These are phyloP conservation scores for Gardenia jasminoides DNA, from an alignment of 257 asterid genomes.

Conservation along the genomic window DNA sequence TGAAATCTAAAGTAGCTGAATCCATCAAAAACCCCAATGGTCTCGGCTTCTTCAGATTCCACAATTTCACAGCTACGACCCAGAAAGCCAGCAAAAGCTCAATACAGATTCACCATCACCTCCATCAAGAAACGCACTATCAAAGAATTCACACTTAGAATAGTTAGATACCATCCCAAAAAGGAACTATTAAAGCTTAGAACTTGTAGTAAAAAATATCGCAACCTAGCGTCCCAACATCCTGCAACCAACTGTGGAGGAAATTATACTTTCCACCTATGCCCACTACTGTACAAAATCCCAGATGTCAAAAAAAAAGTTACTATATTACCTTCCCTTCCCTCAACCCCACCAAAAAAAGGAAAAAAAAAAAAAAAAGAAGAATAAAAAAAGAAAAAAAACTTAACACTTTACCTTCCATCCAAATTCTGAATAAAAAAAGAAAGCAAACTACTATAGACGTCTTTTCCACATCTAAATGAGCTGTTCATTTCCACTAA, in stretches of 20 bases:
- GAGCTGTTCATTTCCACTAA: constrained; percentile 31
- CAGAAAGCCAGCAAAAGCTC: constrained; percentile 7
- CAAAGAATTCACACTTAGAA: constrained; percentile 4
- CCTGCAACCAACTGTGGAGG: constrained; percentile 20
- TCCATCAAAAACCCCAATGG: constrained; percentile 1
- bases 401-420: constrained; percentile 15
- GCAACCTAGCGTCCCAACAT: constrained; percentile 14
- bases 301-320: constrained; percentile 25
- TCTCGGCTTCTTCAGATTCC: constrained; percentile 14
- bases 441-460: constrained; percentile 1
- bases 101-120: constrained; percentile 12
- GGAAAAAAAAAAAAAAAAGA: no score
- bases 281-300: constrained; percentile 27
- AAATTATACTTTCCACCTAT: constrained; percentile 26
- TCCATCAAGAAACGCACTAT: constrained; percentile 17
- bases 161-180: background rate
- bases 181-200: constrained; percentile 15
- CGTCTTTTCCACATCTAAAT: constrained; percentile 16
- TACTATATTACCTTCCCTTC: background rate
- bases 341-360: no score
- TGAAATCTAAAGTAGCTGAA: constrained; percentile 16
- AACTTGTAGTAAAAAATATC: constrained; percentile 17
- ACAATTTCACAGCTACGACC: constrained; percentile 17
- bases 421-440: constrained; percentile 8
- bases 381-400: no score